Evolutionary conservation across 306 rosid species (phyloP), one percentile per base, ranked within the genome.

Genomic region (Bauhinia variegata): DNA sequence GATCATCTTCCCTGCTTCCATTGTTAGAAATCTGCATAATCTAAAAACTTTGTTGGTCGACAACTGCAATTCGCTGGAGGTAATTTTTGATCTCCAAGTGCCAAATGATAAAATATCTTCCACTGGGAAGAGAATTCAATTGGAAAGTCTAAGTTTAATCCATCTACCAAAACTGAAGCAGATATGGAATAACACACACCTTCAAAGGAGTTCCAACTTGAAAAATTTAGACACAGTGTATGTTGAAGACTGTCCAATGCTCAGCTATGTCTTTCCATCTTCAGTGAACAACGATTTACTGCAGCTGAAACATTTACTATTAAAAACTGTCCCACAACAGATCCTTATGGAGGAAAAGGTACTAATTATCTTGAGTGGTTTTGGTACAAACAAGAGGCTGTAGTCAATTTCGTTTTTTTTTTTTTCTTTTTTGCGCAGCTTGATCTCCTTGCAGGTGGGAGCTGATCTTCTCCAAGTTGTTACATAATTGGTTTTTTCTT

Each of bases 121-220:
- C 0, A 11, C 8, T 1, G 11, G 33, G 4, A 16, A 7, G 16
- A 6, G 16, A 28, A 4, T 17, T 37, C 49, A 36, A 2, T 19
- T 70, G n/a, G 11, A 23, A 36, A 0, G 3, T 6, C 28, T 50
- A 33, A 1, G 0, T 0, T 60, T 71, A 13, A 0, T 0, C 1
- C 4, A 7, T 6, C 32, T 69, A 43, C 38, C 74, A 2, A 57
- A 43, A 17, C 6, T 70, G 34, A 70, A 59, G 67, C 57, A 19
- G 5, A 52, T 52, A 18, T 52, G 57, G 57, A 52, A 23, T 52
- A 18, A 52, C 51, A 46, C 51, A 19, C 14, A 52, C 6, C 33
- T 18, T 6, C n/a, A 11, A 8, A 16, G 57, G 23, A 52, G 6
- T 52, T 23, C 17, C 57, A 18, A 11, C 32, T 9, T 52, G 3